A percentile compares a stretch with the other conserved stretches of the same genome.
Evolutionary conservation across 129 eudicot genomes (phyloP).

Genomic region (Artemisia annua): DNA sequence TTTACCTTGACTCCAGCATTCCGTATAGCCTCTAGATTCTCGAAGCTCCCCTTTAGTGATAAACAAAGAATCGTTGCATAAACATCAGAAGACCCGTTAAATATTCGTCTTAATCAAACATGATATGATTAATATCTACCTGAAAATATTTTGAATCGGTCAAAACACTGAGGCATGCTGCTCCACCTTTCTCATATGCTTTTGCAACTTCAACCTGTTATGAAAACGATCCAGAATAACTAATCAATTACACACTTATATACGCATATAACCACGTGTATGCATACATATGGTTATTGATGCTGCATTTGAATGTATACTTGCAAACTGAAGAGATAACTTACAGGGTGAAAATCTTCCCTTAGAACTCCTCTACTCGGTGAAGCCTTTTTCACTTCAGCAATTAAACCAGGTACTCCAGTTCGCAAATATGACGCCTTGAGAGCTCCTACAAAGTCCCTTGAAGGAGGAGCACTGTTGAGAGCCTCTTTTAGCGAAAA

Average conservation of each 20-base stretch:
- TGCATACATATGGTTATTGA: not conserved
- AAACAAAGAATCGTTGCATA: constrained; percentile 12
- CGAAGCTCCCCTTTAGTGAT: constrained; percentile 79
- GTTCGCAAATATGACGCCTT: constrained; percentile 66
- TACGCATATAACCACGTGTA: not conserved
- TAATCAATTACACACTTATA: not conserved
- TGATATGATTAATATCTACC: constrained; percentile 37
- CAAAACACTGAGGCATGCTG: constrained; percentile 95
- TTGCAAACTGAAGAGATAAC: constrained; percentile 12
- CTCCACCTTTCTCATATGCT: constrained; percentile 98
- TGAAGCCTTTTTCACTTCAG: constrained; percentile 99
- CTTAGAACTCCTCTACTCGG: constrained; percentile 93
- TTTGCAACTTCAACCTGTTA: constrained; percentile 86
- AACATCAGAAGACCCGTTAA: not conserved
- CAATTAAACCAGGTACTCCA: constrained; percentile 85
- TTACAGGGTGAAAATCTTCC: constrained; percentile 93
- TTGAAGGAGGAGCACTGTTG: constrained; percentile 53
- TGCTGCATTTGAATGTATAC: too few relatives aligned
- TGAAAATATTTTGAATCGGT: constrained; percentile 90
- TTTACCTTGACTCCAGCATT: constrained; percentile 83
- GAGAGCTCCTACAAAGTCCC: constrained; percentile 88
- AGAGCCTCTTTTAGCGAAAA: constrained; percentile 43
- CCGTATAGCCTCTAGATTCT: constrained; percentile 78
- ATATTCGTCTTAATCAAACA: not conserved
- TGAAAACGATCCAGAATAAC: constrained; percentile 14